These are phyloP conservation scores for Serendipita sp. DNA, from an alignment of 768 basidiomycete genomes.

Conservation along the genomic window DNA sequence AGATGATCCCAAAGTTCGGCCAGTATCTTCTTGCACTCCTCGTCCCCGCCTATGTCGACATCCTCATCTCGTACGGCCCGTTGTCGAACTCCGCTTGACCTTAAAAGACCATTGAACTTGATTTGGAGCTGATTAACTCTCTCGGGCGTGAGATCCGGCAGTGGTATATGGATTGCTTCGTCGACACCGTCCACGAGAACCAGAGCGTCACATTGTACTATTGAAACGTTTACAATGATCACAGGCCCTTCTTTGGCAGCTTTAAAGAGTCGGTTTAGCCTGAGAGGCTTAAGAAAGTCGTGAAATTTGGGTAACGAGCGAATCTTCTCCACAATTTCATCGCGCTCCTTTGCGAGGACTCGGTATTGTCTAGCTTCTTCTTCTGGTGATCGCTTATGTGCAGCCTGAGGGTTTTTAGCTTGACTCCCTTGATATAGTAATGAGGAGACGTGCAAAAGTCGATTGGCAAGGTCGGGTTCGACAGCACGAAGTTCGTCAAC, in stretches of 20 bases:
- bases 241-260: not conserved
- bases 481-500: slow-evolving; percentile 13
- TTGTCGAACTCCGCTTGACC: too few relatives aligned
- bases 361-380: not conserved
- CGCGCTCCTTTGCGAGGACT: not conserved
- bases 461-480: slow-evolving; percentile 8
- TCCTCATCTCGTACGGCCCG: too few relatives aligned
- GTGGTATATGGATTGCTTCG: too few relatives aligned
- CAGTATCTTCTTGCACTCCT: not conserved
- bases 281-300: not conserved
- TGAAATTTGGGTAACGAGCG: not conserved
- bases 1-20: not conserved
- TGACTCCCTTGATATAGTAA: not conserved
- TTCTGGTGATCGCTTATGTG: not conserved
- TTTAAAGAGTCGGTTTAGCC: not conserved
- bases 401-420: not conserved
- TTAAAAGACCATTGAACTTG: too few relatives aligned
- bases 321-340: not conserved
- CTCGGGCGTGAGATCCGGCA: too few relatives aligned
- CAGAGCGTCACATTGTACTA: not conserved
- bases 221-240: not conserved
- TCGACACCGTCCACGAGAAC: not conserved
- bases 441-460: not conserved
- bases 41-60: too few relatives aligned
- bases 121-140: too few relatives aligned